Conservation (phyloP, 2,329 filamentous ascomycete species). For the Beauveria bassiana region DNA sequence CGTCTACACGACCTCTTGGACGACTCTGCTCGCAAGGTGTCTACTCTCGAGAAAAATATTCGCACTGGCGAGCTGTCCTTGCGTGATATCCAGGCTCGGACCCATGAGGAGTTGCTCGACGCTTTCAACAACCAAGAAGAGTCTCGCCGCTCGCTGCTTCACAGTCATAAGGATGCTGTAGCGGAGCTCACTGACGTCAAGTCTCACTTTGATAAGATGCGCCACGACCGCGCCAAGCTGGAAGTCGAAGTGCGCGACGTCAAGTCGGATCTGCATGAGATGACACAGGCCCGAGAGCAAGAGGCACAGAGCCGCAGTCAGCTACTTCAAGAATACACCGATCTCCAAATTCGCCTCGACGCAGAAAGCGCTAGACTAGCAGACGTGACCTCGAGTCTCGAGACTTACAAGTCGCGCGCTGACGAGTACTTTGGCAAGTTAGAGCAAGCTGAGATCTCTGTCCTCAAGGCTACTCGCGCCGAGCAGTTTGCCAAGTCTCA, state of each 20-base stretch:
- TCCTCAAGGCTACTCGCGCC: constrained; percentile 82
- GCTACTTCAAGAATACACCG: constrained; percentile 83
- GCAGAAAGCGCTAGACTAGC: constrained; percentile 77
- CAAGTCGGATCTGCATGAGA: constrained; percentile 74
- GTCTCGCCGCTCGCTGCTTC: constrained; percentile 70
- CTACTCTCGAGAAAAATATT: constrained; percentile 77
- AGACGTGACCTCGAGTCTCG: constrained; percentile 77
- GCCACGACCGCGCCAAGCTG: constrained; percentile 67
- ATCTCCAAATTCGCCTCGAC: constrained; percentile 88
- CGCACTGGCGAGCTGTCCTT: constrained; percentile 81
- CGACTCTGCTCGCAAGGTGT: constrained; percentile 88
- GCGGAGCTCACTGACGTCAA: constrained; percentile 82
- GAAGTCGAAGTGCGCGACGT: constrained; percentile 85
- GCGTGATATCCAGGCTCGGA: constrained; percentile 85
- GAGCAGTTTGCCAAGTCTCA: constrained; percentile 92
- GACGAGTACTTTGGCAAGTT: constrained; percentile 97
- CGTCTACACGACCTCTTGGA: constrained; percentile 90
- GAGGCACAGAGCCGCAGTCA: constrained; percentile 83
- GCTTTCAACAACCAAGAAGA: constrained; percentile 90
- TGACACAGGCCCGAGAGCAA: constrained; percentile 71
- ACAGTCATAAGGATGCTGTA: constrained; percentile 78
- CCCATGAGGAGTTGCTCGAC: constrained; percentile 89
- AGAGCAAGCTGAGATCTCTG: constrained; percentile 91
- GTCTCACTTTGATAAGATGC: constrained; percentile 76
- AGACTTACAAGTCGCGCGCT: constrained; percentile 82